A percentile compares a stretch with the other conserved stretches of the same genome.
These are phyloP conservation scores for Coffea eugenioides DNA, from an alignment of 257 asterid species.

Conservation along the genomic window DNA sequence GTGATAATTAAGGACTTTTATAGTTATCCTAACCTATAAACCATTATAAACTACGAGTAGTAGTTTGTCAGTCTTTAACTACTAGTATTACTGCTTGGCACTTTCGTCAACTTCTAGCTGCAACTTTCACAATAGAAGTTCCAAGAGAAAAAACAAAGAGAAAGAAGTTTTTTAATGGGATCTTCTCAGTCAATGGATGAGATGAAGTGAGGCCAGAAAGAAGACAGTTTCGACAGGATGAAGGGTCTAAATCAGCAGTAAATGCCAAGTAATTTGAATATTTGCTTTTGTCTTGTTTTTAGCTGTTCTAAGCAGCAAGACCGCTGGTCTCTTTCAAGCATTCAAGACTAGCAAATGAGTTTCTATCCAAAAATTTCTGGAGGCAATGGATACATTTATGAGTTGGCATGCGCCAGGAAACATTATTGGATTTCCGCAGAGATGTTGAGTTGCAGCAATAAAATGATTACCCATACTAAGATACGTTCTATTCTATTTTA, in stretches of 20 bases:
- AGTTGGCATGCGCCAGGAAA: constrained; percentile 17
- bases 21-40: neutral
- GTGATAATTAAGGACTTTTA: neutral
- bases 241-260: constrained; percentile 25
- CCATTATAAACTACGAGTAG: neutral
- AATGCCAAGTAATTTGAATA: constrained; percentile 12
- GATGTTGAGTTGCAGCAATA: neutral
- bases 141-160: neutral
- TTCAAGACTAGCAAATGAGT: neutral
- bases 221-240: constrained; percentile 11
- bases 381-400: constrained; percentile 1
- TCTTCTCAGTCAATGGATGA: neutral
- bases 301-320: neutral
- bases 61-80: neutral
- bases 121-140: neutral
- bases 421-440: neutral
- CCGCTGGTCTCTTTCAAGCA: constrained; percentile 8
- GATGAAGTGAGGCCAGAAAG: constrained; percentile 10
- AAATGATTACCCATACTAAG: constrained; percentile 2
- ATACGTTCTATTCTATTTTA: neutral
- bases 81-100: neutral
- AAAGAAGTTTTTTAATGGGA: neutral
- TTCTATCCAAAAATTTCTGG: constrained; percentile 16
- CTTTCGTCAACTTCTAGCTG: neutral
- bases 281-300: constrained; percentile 5